Percentiles rank a stretch among this genome's conserved stretches.
Evolutionary conservation across 129 eudicot species (phyloP).

Genomic region (Pittosporum tobira): DNA sequence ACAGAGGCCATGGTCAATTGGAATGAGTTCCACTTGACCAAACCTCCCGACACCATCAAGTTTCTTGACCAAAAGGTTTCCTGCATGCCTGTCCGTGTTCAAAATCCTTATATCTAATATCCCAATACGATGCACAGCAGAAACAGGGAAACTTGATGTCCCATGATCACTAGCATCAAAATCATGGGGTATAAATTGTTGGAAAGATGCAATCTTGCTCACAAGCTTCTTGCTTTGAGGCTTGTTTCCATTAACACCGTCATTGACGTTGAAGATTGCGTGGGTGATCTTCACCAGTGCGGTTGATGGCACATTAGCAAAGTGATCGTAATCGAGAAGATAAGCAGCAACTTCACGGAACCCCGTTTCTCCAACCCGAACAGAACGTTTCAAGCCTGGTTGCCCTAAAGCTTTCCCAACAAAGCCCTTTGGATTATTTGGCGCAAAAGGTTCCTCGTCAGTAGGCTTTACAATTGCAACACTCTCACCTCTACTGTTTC

Average conservation of each 20-base stretch:
- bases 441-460: slow-evolving; percentile 68
- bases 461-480: slow-evolving; percentile 70
- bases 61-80: slow-evolving; percentile 74
- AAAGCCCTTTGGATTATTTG: slow-evolving; percentile 67
- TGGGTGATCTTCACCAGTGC: slow-evolving; percentile 88
- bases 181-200: slow-evolving; percentile 78
- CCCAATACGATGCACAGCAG: slow-evolving; percentile 92
- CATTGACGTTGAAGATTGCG: slow-evolving; percentile 71
- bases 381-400: slow-evolving; percentile 53
- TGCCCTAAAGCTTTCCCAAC: slow-evolving; percentile 57
- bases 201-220: slow-evolving; percentile 90
- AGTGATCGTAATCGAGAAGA: slow-evolving; percentile 46
- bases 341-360: slow-evolving; percentile 61
- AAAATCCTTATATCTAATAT: slow-evolving; percentile 79
- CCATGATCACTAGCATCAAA: slow-evolving; percentile 96
- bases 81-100: slow-evolving; percentile 91
- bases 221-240: slow-evolving; percentile 38
- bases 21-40: slow-evolving; percentile 80
- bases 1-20: slow-evolving; percentile 95
- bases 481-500: slow-evolving; percentile 43
- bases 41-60: slow-evolving; percentile 49
- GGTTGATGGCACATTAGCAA: slow-evolving; percentile 95
- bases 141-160: slow-evolving; percentile 79
- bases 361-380: slow-evolving; percentile 66
- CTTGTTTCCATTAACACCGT: slow-evolving; percentile 53